These are phyloP conservation scores for Amanita pseudoporphyria DNA, from an alignment of 768 basidiomycete species.

Conservation along the genomic window DNA sequence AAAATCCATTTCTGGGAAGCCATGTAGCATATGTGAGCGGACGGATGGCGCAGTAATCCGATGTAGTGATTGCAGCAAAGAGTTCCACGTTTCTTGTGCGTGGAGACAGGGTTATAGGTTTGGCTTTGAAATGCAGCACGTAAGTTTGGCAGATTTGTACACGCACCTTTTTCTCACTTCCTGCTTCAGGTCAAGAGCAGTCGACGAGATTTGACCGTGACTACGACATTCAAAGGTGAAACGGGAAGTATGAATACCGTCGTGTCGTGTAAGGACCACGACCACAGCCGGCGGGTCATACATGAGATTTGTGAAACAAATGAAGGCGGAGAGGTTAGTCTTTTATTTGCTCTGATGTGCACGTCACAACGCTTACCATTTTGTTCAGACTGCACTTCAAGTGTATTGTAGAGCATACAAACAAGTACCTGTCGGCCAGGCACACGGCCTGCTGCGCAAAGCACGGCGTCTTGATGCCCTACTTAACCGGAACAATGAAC, in stretches of 20 bases:
- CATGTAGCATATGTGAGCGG: conserved; percentile 66
- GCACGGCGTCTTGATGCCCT: conserved; percentile 76
- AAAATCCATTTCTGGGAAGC: conserved; percentile 30
- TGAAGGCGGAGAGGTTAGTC: conserved; percentile 66
- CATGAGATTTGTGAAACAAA: conserved; percentile 83
- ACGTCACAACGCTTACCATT: neutral
- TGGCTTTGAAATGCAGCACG: conserved; percentile 87
- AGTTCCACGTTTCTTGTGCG: conserved; percentile 87
- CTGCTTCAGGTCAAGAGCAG: conserved; percentile 60
- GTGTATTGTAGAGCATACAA: conserved; percentile 84
- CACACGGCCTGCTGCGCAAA: conserved; percentile 83
- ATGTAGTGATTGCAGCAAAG: conserved; percentile 73
- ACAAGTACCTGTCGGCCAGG: conserved; percentile 56
- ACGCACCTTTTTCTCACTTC: neutral
- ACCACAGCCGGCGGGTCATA: conserved; percentile 51
- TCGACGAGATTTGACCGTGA: conserved; percentile 54
- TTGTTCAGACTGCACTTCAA: conserved; percentile 74
- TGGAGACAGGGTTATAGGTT: conserved; percentile 80
- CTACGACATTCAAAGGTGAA: conserved; percentile 69
- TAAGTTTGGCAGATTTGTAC: conserved; percentile 23
- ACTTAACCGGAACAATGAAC: conserved; percentile 27
- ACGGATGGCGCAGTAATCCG: conserved; percentile 71
- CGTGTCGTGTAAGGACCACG: conserved; percentile 73
- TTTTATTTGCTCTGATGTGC: neutral
- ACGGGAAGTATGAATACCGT: conserved; percentile 72